Conservation (phyloP, 2,329 filamentous ascomycete species). For the Ophiocordyceps camponoti-rufipedis region DNA sequence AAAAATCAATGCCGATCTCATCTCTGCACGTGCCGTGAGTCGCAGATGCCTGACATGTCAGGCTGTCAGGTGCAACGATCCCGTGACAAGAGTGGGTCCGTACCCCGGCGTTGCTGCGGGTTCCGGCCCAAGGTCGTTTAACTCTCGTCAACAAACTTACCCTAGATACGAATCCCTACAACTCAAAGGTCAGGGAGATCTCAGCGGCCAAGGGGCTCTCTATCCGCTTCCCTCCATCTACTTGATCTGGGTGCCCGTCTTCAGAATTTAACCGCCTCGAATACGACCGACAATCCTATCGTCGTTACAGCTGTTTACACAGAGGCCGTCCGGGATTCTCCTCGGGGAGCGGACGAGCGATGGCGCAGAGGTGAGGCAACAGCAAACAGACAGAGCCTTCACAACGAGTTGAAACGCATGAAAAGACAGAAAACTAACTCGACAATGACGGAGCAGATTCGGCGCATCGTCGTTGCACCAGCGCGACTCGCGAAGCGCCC, state of each 20-base stretch:
- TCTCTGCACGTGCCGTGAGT: neutral
- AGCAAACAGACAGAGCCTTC: neutral
- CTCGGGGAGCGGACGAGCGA: neutral
- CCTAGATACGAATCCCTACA: neutral
- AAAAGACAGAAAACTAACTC: neutral
- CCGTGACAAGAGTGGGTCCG: neutral
- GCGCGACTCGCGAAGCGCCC: conserved; percentile 51
- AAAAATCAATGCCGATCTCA: neutral
- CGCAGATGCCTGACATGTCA: neutral
- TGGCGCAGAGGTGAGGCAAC: neutral
- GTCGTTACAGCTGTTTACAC: too few species aligned
- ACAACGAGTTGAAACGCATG: neutral
- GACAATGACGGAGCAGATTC: conserved; percentile 30
- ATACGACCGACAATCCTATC: too few species aligned
- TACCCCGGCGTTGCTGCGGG: neutral
- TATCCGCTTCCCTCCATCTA: too few species aligned
- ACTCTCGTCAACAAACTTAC: neutral
- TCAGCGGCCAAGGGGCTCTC: neutral
- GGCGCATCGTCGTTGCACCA: conserved; percentile 52
- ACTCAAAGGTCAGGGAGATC: neutral
- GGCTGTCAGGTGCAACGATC: neutral
- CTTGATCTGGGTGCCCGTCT: too few species aligned
- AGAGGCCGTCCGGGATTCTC: too few species aligned
- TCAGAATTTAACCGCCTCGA: too few species aligned
- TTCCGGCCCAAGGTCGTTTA: neutral